Percentiles rank a stretch among this genome's conserved stretches.
Conservation (phyloP, 2,329 filamentous ascomycete species). For the Cladophialophora chaetospira region DNA sequence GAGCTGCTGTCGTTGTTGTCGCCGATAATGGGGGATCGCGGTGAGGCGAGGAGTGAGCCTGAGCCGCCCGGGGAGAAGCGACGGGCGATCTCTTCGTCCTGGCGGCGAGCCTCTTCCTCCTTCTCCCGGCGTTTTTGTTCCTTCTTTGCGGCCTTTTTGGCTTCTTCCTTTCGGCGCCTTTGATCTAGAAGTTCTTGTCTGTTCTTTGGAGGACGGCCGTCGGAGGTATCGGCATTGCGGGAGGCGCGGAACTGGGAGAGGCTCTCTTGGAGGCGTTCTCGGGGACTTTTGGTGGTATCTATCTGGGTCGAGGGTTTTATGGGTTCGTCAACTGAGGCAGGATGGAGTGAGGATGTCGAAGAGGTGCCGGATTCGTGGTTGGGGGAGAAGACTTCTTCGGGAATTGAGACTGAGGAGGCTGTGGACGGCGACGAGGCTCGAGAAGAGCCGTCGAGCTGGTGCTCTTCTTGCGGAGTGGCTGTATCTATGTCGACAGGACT, state of each 20-base stretch:
- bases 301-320: neutral
- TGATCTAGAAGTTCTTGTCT: constrained; percentile 91
- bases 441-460: neutral
- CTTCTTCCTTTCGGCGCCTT: constrained; percentile 80
- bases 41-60: constrained; percentile 59
- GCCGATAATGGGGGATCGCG: constrained; percentile 50
- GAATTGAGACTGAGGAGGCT: constrained; percentile 41
- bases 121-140: constrained; percentile 75
- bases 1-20: constrained; percentile 33
- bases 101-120: constrained; percentile 70
- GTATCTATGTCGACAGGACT: constrained; percentile 16
- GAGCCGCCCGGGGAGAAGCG: constrained; percentile 59
- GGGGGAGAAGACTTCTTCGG: constrained; percentile 38
- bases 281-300: constrained; percentile 20
- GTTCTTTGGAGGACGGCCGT: constrained; percentile 79
- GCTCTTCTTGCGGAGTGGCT: neutral
- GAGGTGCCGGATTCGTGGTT: constrained; percentile 56
- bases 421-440: constrained; percentile 37
- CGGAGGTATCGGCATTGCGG: constrained; percentile 81
- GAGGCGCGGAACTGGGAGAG: constrained; percentile 83
- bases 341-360: constrained; percentile 68
- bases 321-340: constrained; percentile 36
- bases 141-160: constrained; percentile 86
- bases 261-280: constrained; percentile 73
- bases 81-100: constrained; percentile 59